phyloP scores from a whole-genome alignment of 2,329 filamentous ascomycete species.

The Cercospora sojina region DNA sequence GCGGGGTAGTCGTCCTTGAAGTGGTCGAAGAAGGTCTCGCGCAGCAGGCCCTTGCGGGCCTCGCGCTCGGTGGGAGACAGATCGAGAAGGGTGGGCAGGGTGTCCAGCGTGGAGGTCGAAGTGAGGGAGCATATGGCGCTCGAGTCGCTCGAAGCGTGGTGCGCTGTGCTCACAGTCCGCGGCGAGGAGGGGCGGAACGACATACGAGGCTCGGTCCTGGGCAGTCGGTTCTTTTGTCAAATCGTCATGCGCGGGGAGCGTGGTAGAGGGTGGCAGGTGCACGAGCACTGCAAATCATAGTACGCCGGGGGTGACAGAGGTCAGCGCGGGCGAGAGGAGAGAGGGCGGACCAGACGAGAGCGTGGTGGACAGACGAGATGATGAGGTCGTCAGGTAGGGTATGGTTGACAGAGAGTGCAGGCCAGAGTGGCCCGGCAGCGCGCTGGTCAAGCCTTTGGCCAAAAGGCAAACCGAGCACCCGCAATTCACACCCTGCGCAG shows the following conservation, averaged over 20 bases:
- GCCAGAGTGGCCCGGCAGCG: too few relatives aligned
- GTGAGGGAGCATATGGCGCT: conserved; percentile 47
- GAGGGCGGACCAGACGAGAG: neutral
- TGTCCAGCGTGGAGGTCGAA: conserved; percentile 45
- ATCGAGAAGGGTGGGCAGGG: conserved; percentile 50
- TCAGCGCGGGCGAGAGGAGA: neutral
- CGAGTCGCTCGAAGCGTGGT: conserved; percentile 40
- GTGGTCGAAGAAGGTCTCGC: conserved; percentile 62
- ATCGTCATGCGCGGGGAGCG: neutral
- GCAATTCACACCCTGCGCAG: neutral
- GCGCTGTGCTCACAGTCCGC: conserved; percentile 25
- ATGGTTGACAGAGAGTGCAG: too few relatives aligned
- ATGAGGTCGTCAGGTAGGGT: neutral
- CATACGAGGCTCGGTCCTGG: neutral
- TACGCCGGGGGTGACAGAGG: neutral
- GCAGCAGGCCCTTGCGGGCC: conserved; percentile 55
- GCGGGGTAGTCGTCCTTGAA: conserved; percentile 56
- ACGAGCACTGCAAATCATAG: neutral
- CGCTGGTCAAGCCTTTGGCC: neutral
- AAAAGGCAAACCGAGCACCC: too few relatives aligned
- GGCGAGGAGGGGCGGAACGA: conserved; percentile 31
- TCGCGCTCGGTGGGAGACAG: conserved; percentile 46
- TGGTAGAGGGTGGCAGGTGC: neutral
- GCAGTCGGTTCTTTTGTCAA: neutral
- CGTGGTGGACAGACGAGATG: neutral